Base-by-base conservation (phyloP, 495 filamentous ascomycete genomes). In the Neurospora pannonica region DNA sequence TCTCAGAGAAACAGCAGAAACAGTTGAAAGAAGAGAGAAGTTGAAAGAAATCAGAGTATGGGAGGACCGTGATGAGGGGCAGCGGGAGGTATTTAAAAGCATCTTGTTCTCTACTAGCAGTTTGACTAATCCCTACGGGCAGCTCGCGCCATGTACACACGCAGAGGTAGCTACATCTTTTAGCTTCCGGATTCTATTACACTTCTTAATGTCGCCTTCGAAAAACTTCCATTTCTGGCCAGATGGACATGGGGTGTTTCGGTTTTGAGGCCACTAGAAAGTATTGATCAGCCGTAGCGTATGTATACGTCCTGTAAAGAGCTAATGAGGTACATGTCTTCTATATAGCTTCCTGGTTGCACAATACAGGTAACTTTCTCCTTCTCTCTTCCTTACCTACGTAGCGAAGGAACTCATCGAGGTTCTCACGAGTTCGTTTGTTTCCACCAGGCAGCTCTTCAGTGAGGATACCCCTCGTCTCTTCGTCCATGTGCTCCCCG, bases 1-100 rank as follows among this genome's bases (percentile, higher is more conserved):
- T 71, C 73, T 39, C 37, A 34, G 39, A 46, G 36, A 69, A 19
- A 19, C 17, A 48, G 37, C 39, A 70, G 42, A 31, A 28, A 67
- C 42, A n/a, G 70, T 60, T 42, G 54, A 24, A 69, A 67, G 67
- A 72, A 48, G 75, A 71, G 40, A 74, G 42, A 38, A 28, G 38
- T 19, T 69, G 42, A 38, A 38, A 60, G 43, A 71, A 67, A 70
- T 42, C 39, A 74, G 15, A 46, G 71, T 7, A 38, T 72, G 46
- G 21, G 38, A 38, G 71, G 39, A 70, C 38, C 54, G 72, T 31
- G 36, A 69, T 71, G 75, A 73, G 75, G 75, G 70, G 70, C 70
- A 42, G 70, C 38, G 28, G 28, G 69, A 70, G 75, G 46, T 71
- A 76, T 76, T 76, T 76, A 76, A 76, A 28, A 75, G 28, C 70